Conservation (phyloP, 345 rosid genomes). For the Eucalyptus curtisii region DNA sequence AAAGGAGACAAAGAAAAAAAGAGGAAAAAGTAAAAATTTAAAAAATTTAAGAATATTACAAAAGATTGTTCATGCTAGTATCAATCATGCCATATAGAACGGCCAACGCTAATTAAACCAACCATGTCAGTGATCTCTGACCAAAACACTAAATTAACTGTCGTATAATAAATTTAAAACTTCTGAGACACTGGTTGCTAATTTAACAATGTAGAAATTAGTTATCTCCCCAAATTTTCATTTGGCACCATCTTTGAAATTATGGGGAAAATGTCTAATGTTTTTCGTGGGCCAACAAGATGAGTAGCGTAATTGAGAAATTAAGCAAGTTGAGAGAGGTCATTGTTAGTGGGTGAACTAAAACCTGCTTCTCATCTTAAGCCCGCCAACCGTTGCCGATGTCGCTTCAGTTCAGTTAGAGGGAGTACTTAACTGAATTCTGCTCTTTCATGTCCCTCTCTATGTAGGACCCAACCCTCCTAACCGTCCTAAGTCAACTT, state of each 20-base stretch:
- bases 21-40: not conserved
- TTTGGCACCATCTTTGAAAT: not conserved
- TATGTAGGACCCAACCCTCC: not conserved
- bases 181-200: too few species aligned
- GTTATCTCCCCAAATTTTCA: not conserved
- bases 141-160: not conserved
- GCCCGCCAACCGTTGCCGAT: not conserved
- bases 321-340: not conserved
- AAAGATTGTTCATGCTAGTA: not conserved
- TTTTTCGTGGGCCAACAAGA: not conserved
- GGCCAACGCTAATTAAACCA: accelerated
- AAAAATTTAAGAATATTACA: not conserved
- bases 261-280: not conserved
- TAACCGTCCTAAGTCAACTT: not conserved
- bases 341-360: not conserved
- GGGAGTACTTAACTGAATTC: not conserved
- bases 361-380: not conserved
- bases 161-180: not conserved
- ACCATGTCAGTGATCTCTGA: accelerated
- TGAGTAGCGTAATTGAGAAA: not conserved
- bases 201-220: not conserved
- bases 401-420: not conserved
- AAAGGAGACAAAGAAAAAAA: not conserved
- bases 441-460: not conserved
- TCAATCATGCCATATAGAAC: not conserved